These are phyloP conservation scores for Plasmopara viticola DNA, from an alignment of 352 stramenopile species.

Conservation along the genomic window DNA sequence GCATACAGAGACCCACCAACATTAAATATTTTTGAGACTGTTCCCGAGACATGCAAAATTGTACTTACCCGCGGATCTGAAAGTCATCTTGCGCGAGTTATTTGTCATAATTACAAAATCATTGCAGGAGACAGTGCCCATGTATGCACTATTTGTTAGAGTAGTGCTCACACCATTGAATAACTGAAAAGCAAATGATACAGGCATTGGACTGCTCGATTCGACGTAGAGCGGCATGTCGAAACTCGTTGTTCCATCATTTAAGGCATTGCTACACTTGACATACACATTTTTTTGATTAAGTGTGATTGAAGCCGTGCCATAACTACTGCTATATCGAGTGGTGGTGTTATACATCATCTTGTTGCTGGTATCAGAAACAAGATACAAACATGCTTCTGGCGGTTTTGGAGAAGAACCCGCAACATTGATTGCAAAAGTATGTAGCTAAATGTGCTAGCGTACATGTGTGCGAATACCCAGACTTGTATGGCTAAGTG, in stretches of 20 bases:
- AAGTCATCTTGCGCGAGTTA: not conserved
- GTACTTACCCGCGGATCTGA: not conserved
- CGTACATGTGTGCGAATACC: conserved; percentile 11
- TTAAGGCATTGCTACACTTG: not conserved
- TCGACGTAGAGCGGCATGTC: not conserved
- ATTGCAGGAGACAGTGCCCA: not conserved
- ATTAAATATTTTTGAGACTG: not conserved
- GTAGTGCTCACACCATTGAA: not conserved
- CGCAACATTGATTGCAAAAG: conserved; percentile 3
- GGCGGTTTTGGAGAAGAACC: conserved; percentile 2
- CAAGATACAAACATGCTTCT: conserved; percentile 11
- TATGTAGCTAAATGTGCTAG: conserved; percentile 1
- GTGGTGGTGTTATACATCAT: conserved; percentile 16
- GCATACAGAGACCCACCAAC: not conserved
- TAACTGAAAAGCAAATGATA: not conserved
- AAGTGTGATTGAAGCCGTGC: not conserved
- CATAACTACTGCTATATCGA: not conserved
- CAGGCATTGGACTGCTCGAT: not conserved
- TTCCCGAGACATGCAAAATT: not conserved
- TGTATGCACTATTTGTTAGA: not conserved
- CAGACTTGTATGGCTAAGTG: conserved; percentile 13
- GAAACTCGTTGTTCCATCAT: not conserved
- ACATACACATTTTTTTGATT: not conserved
- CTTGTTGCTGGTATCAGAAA: conserved; percentile 7
- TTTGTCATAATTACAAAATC: not conserved